Percentiles rank a stretch among this genome's conserved stretches.
These are phyloP conservation scores for Gnaphalium uliginosum DNA, from an alignment of 129 eudicot genomes.

Conservation along the genomic window DNA sequence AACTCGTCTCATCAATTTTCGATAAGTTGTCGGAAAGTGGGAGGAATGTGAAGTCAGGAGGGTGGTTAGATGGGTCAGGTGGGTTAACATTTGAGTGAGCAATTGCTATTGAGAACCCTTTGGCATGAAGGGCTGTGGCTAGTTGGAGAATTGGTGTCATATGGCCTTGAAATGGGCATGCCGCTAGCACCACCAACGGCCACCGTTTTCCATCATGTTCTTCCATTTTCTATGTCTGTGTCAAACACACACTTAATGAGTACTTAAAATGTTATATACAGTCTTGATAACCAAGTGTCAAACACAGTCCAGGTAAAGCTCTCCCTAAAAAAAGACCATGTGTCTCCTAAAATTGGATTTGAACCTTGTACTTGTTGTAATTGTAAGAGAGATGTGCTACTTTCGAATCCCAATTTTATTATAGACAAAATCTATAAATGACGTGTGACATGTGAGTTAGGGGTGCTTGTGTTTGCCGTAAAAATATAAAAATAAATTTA, in stretches of 20 bases:
- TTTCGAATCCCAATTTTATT: too few relatives aligned
- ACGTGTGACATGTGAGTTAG: too few relatives aligned
- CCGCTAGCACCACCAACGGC: slow-evolving; percentile 37
- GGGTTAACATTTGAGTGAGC: slow-evolving; percentile 45
- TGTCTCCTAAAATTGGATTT: too few relatives aligned
- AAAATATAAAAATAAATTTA: too few relatives aligned
- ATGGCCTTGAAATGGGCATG: slow-evolving; percentile 49
- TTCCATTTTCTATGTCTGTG: slow-evolving; percentile 32
- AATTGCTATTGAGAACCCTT: slow-evolving; percentile 46
- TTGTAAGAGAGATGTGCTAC: too few relatives aligned
- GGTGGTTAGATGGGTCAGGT: slow-evolving; percentile 49
- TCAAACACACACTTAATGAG: background rate
- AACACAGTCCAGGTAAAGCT: too few relatives aligned
- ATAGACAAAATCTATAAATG: too few relatives aligned
- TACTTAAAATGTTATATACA: background rate
- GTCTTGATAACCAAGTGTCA: too few relatives aligned
- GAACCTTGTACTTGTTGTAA: too few relatives aligned
- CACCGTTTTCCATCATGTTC: slow-evolving; percentile 19
- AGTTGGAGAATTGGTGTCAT: slow-evolving; percentile 46
- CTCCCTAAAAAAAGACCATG: too few relatives aligned
- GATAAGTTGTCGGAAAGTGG: slow-evolving; percentile 36
- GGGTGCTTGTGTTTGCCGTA: too few relatives aligned
- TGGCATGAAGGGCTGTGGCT: slow-evolving; percentile 40
- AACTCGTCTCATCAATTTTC: background rate
- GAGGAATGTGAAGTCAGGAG: slow-evolving; percentile 44